Evolutionary conservation across 2,329 filamentous ascomycete genomes (phyloP).

Genomic region (Trichoderma brevicompactum): DNA sequence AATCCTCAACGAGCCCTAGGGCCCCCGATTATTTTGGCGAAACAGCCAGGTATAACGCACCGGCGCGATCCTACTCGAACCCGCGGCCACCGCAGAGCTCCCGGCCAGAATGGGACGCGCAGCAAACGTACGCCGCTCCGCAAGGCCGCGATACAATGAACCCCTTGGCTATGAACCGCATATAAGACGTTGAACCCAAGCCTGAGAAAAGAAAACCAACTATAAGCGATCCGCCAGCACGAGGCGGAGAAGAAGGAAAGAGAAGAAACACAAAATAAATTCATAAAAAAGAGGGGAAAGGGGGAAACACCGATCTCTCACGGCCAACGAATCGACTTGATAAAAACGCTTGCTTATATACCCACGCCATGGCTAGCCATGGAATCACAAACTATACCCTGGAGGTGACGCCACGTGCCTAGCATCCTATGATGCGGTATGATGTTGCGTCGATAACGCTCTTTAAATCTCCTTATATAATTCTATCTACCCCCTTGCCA

Average conservation of each 20-base stretch:
- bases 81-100: slow-evolving; percentile 52
- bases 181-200: slow-evolving; percentile 40
- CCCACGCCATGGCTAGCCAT: slow-evolving; percentile 13
- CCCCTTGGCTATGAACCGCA: slow-evolving; percentile 61
- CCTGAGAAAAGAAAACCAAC: slow-evolving; percentile 1
- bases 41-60: slow-evolving; percentile 59
- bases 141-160: slow-evolving; percentile 51
- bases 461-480: slow-evolving; percentile 8
- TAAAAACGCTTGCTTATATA: slow-evolving; percentile 12
- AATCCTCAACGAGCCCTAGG: slow-evolving; percentile 46
- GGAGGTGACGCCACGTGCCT: slow-evolving; percentile 21
- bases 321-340: slow-evolving; percentile 1
- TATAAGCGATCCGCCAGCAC: neutral
- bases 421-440: slow-evolving; percentile 14
- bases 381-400: slow-evolving; percentile 18
- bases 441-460: slow-evolving; percentile 11
- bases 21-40: slow-evolving; percentile 62
- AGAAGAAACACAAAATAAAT: neutral
- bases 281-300: neutral
- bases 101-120: slow-evolving; percentile 47
- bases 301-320: neutral
- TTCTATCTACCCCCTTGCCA: slow-evolving; percentile 11
- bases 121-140: slow-evolving; percentile 46
- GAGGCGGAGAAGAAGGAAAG: slow-evolving; percentile 2
- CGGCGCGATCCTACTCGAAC: slow-evolving; percentile 60